Evolutionary conservation across 345 rosid species (phyloP).

Genomic region (Populus pruinosa): DNA sequence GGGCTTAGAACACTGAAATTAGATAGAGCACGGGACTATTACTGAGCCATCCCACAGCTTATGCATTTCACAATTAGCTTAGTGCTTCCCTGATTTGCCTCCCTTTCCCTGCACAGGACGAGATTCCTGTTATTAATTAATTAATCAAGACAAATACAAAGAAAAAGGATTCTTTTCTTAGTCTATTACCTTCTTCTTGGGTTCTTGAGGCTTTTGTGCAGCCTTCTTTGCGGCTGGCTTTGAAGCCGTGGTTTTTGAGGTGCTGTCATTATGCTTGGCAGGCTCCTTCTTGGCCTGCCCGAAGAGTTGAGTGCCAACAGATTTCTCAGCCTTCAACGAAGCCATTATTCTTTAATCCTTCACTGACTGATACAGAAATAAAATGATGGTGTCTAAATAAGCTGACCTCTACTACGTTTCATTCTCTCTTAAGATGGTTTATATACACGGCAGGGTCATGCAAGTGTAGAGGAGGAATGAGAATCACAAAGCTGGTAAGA

Average conservation of each 20-base stretch:
- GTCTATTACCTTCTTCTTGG: constrained; percentile 47
- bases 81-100: constrained; percentile 21
- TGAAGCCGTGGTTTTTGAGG: constrained; percentile 32
- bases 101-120: constrained; percentile 13
- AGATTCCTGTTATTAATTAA: background rate
- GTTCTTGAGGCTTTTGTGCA: constrained; percentile 41
- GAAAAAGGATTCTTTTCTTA: background rate
- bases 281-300: constrained; percentile 42
- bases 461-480: constrained; percentile 9
- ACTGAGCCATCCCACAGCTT: background rate
- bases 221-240: constrained; percentile 44
- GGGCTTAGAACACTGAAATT: background rate
- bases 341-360: constrained; percentile 21
- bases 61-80: background rate
- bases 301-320: constrained; percentile 36
- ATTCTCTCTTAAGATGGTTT: background rate
- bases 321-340: constrained; percentile 40
- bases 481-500: background rate
- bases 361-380: background rate
- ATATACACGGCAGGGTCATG: constrained; percentile 2
- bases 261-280: constrained; percentile 19
- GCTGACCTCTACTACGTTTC: background rate
- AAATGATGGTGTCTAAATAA: background rate
- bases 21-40: background rate
- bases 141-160: background rate